These are phyloP conservation scores for Hypoxylon rickii DNA, from an alignment of 495 filamentous ascomycete genomes.

Conservation along the genomic window DNA sequence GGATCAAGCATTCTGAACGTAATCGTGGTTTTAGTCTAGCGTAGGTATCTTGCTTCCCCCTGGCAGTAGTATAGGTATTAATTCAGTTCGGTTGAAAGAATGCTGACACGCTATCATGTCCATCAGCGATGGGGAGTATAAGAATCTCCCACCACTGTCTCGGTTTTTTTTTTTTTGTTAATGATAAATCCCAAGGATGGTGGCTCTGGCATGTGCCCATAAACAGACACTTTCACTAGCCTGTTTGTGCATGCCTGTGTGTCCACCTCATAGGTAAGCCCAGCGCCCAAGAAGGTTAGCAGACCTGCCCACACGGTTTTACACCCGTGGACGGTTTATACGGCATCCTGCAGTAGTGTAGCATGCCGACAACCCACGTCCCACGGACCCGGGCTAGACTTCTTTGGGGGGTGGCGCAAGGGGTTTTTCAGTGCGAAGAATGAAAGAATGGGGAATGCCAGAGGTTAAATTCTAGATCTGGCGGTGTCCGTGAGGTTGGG, in stretches of 20 bases:
- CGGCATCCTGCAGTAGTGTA: constrained; percentile 12
- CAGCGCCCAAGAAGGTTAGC: no score
- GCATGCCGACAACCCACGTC: constrained; percentile 31
- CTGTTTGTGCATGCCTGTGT: constrained; percentile 5
- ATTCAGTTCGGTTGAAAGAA: constrained; percentile 25
- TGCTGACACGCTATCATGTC: constrained; percentile 21
- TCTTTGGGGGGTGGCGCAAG: constrained; percentile 11
- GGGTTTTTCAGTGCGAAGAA: constrained; percentile 16
- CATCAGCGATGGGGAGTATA: constrained; percentile 17
- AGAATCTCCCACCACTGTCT: constrained; percentile 35
- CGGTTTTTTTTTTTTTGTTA: constrained; percentile 10
- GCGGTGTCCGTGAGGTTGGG: constrained; percentile 27
- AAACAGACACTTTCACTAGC: constrained; percentile 9
- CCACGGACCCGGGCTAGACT: constrained; percentile 23
- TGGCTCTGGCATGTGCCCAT: constrained; percentile 29
- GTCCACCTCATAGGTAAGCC: background rate
- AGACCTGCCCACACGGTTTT: no score
- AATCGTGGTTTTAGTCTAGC: no score
- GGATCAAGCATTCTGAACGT: constrained; percentile 5
- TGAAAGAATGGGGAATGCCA: constrained; percentile 28
- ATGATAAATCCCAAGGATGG: constrained; percentile 2
- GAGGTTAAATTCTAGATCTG: constrained; percentile 18
- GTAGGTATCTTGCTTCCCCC: no score
- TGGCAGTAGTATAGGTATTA: constrained; percentile 12
- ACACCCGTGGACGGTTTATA: no score